Evolutionary conservation across 2,329 filamentous ascomycete genomes (phyloP).

Genomic region (Chaetothyriales sp.): DNA sequence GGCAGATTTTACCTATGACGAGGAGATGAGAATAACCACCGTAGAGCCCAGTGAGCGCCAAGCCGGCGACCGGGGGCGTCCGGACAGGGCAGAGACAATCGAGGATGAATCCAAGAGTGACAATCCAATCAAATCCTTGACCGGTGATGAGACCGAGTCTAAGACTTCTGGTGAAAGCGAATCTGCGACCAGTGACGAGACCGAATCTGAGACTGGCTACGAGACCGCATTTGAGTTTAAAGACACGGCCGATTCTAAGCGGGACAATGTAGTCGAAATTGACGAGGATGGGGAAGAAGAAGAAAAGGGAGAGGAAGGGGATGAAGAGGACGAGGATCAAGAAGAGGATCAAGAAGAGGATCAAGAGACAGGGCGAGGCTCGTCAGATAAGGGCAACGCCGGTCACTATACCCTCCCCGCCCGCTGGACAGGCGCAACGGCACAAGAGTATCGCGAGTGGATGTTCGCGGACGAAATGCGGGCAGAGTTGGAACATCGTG

Average conservation of each 20-base stretch:
- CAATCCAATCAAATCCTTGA: background rate
- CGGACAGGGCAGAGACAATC: no score
- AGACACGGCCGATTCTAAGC: background rate
- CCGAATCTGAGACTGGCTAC: background rate
- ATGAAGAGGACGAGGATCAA: background rate
- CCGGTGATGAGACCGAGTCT: background rate
- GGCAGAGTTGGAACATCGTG: background rate
- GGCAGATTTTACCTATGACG: background rate
- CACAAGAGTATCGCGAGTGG: background rate
- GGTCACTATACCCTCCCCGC: background rate
- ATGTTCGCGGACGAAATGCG: background rate
- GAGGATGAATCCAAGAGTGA: background rate
- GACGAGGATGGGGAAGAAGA: background rate
- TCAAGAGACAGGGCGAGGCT: background rate
- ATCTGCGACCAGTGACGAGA: background rate
- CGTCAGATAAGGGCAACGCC: background rate
- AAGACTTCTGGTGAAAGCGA: background rate
- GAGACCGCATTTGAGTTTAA: background rate
- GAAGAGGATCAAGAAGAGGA: background rate
- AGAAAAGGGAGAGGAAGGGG: background rate
- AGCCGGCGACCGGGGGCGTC: no score
- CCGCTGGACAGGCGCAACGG: background rate
- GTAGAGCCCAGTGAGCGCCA: background rate
- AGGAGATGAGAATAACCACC: background rate
- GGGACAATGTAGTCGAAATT: background rate